Base-by-base conservation (phyloP, 2,329 filamentous ascomycete species). In the Colletotrichum sp. region DNA sequence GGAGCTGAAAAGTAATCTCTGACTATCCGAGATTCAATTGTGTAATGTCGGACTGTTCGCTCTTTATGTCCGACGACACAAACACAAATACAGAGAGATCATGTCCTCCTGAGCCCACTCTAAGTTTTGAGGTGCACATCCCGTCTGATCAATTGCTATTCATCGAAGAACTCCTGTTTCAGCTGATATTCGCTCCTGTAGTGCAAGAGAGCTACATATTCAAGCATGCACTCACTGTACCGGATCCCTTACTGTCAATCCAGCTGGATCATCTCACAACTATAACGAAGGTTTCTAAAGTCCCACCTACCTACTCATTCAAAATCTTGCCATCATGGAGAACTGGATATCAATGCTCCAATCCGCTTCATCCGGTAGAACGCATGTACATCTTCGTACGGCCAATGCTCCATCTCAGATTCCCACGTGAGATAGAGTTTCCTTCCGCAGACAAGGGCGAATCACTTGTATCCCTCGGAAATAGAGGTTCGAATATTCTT, bases 361-460 rank as follows among this genome's bases (percentile, higher is more conserved):
- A n/a, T n/a, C n/a, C 16, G 18, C 9, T 3, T n/a, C 39, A 18
- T 52, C n/a, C n/a, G 43, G 43, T 52, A 21, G 6, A 21, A n/a
- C n/a, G n/a, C n/a, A n/a, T n/a, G n/a, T n/a, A n/a, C n/a, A n/a
- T n/a, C n/a, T 13, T 48, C 10, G 10, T 13, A 3, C 10, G 9
- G 39, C 18, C 39, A n/a, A 4, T 48, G 43, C 28, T 21, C n/a
- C 43, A 13, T 13, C 43, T 7, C n/a, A 21, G 7, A 52, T 21
- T 7, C n/a, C 43, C 43, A 21, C n/a, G 10, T 21, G 43, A 7
- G 5, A 21, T 52, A 7, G n/a, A 52, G 3, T 52, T 52, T 52
- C 2, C 0, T 4, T 13, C 43, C 1, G 5, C 3, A 13, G 6
- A 13, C 1, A 13, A 52, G 10, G 10, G n/a, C 43, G 6, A 52